Evolutionary conservation across 2,329 filamentous ascomycete genomes (phyloP).

Genomic region (Aurifilum marmelostoma): DNA sequence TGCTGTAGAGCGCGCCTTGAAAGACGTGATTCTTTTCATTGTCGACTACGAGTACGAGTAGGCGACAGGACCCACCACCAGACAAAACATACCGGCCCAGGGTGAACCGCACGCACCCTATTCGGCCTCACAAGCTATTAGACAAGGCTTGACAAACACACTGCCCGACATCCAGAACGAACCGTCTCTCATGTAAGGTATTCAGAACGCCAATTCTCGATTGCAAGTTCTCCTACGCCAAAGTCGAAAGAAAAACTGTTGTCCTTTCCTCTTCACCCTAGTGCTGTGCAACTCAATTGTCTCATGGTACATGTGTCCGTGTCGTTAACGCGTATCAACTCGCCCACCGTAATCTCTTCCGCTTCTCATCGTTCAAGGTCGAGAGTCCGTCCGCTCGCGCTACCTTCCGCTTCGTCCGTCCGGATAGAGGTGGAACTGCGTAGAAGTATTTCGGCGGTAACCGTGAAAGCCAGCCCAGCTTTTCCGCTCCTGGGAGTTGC

Average conservation of each 20-base stretch:
- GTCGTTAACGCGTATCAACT: not conserved
- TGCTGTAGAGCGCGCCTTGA: not conserved
- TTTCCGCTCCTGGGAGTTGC: not conserved
- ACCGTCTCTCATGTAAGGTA: not conserved
- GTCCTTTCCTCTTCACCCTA: not conserved
- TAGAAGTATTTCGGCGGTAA: not conserved
- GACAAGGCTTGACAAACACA: not conserved
- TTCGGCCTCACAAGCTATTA: not conserved
- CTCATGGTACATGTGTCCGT: not conserved
- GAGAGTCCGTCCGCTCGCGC: not conserved
- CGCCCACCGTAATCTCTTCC: not conserved
- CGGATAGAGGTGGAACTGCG: not conserved
- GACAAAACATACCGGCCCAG: not conserved
- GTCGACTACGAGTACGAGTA: conserved; percentile 8
- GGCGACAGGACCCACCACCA: too few species aligned
- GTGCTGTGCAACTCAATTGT: not conserved
- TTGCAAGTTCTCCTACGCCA: conserved; percentile 1
- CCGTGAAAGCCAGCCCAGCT: not conserved
- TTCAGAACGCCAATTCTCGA: conserved; percentile 1
- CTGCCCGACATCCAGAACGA: not conserved
- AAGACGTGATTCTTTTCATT: conserved; percentile 3
- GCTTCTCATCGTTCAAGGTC: not conserved
- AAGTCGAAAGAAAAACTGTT: not conserved
- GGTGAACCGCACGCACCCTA: not conserved
- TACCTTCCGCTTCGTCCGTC: not conserved